Evolutionary conservation across 1,139 yeast genomes (phyloP).

Genomic region (Saccharomyces hybrid): DNA sequence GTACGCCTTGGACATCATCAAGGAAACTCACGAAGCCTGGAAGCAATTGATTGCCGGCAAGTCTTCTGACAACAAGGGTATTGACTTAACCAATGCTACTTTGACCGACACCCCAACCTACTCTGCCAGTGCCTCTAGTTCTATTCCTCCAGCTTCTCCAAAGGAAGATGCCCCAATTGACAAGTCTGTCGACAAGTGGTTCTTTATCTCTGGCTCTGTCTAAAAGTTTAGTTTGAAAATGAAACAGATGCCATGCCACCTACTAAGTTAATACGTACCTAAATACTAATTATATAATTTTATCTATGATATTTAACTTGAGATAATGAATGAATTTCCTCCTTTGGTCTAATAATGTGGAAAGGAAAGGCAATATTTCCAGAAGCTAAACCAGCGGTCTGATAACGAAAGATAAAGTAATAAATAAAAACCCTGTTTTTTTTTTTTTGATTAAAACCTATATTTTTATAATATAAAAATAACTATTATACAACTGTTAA

Average conservation of each 20-base stretch:
- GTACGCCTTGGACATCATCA: conserved; percentile 64
- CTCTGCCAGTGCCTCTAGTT: conserved; percentile 42
- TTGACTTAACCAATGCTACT: conserved; percentile 68
- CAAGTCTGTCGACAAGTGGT: conserved; percentile 96
- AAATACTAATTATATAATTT: not conserved
- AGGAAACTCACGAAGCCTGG: conserved; percentile 73
- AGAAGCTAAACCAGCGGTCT: not conserved
- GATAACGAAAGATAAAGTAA: not conserved
- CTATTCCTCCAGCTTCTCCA: conserved; percentile 63
- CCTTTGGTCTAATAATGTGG: not conserved
- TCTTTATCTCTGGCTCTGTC: conserved; percentile 87
- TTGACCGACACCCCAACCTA: conserved; percentile 49
- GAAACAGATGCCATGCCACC: not conserved
- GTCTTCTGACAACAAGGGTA: conserved; percentile 40
- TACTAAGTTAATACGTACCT: not conserved
- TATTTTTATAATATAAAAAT: not conserved
- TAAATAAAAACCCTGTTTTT: not conserved
- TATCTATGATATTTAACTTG: not conserved
- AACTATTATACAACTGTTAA: conserved; percentile 1
- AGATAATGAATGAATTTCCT: not conserved
- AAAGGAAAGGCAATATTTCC: not conserved
- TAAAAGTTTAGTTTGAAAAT: conserved; percentile 22
- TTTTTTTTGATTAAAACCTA: not conserved
- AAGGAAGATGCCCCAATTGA: conserved; percentile 89
- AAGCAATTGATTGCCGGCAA: conserved; percentile 47